Conservation (phyloP, 176 grass and related monocot species). For the Oryza officinalis region DNA sequence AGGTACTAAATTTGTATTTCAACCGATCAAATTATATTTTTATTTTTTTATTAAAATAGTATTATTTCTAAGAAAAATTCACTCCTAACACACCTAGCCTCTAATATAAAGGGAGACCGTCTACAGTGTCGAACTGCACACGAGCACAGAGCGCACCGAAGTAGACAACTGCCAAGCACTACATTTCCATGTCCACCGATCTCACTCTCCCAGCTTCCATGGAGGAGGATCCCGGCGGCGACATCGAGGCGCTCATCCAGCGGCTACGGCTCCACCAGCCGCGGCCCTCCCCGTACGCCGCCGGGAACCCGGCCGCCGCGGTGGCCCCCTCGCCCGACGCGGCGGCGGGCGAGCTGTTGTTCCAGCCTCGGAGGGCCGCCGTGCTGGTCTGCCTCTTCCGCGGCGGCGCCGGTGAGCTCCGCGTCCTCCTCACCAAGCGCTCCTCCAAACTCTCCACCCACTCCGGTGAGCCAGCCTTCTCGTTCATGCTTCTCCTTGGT, state of each 20-base stretch:
- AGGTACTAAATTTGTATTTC: too few species aligned
- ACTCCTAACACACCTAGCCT: too few species aligned
- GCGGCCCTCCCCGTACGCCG: slow-evolving; percentile 30
- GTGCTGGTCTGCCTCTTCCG: slow-evolving; percentile 71
- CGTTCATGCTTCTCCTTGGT: background rate
- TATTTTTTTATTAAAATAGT: too few species aligned
- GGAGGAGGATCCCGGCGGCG: slow-evolving; percentile 1
- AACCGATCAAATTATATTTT: too few species aligned
- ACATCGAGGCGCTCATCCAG: slow-evolving; percentile 43
- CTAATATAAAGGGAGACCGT: too few species aligned
- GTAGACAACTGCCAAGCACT: background rate
- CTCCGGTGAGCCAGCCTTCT: slow-evolving; percentile 48
- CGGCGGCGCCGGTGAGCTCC: slow-evolving; percentile 51
- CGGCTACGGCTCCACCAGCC: slow-evolving; percentile 52
- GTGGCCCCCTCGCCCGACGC: background rate
- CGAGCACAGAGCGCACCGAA: too few species aligned
- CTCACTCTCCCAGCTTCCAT: background rate
- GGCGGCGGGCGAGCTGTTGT: slow-evolving; percentile 25
- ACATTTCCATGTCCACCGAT: background rate
- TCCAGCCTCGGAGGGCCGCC: slow-evolving; percentile 55
- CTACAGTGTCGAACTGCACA: too few species aligned
- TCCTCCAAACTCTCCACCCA: slow-evolving; percentile 64
- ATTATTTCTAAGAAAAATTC: too few species aligned
- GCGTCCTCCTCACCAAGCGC: slow-evolving; percentile 73
- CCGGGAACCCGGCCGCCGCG: background rate